Percentiles rank a stretch among this genome's conserved stretches.
phyloP scores from a whole-genome alignment of 1,284 basidiomycete species.

The Volvariella surrecta region DNA sequence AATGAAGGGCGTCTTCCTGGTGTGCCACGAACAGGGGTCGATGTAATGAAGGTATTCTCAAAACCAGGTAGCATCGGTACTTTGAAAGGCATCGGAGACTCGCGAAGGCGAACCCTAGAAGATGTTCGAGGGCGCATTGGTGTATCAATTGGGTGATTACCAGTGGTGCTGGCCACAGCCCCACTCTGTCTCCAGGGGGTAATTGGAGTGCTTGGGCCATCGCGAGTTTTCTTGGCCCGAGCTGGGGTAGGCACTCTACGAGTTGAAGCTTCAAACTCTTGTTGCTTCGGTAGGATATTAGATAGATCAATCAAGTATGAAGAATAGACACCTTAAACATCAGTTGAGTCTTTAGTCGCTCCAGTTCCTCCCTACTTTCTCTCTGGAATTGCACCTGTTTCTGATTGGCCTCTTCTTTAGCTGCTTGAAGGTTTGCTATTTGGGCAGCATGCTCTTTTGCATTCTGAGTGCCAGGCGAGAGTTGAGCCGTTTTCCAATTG shows the following conservation, averaged over 20 bases:
- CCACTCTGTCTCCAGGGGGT: not conserved
- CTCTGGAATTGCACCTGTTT: slow-evolving; percentile 45
- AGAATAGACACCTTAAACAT: slow-evolving; percentile 49
- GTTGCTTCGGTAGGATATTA: slow-evolving; percentile 37
- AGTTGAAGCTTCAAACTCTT: slow-evolving; percentile 53
- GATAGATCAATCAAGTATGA: not conserved
- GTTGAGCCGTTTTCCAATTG: slow-evolving; percentile 1
- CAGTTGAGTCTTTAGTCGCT: slow-evolving; percentile 60
- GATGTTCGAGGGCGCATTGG: too few relatives aligned
- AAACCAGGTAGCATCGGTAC: slow-evolving; percentile 32
- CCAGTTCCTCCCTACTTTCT: slow-evolving; percentile 57
- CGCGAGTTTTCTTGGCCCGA: slow-evolving; percentile 28
- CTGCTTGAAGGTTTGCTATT: slow-evolving; percentile 44
- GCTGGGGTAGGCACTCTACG: slow-evolving; percentile 40
- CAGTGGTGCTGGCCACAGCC: too few relatives aligned
- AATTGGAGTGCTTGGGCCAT: slow-evolving; percentile 14
- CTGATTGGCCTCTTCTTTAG: slow-evolving; percentile 51
- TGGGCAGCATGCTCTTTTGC: slow-evolving; percentile 51
- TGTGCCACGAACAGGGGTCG: slow-evolving; percentile 23
- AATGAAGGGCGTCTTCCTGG: slow-evolving; percentile 6
- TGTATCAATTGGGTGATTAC: too few relatives aligned
- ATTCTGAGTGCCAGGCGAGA: slow-evolving; percentile 28
- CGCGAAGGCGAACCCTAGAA: too few relatives aligned
- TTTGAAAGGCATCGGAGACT: too few relatives aligned
- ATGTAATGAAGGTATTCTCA: slow-evolving; percentile 35